A percentile compares a stretch with the other conserved stretches of the same genome.
These are phyloP conservation scores for Stipa capillata DNA, from an alignment of 176 grass and related monocot species.

Conservation along the genomic window DNA sequence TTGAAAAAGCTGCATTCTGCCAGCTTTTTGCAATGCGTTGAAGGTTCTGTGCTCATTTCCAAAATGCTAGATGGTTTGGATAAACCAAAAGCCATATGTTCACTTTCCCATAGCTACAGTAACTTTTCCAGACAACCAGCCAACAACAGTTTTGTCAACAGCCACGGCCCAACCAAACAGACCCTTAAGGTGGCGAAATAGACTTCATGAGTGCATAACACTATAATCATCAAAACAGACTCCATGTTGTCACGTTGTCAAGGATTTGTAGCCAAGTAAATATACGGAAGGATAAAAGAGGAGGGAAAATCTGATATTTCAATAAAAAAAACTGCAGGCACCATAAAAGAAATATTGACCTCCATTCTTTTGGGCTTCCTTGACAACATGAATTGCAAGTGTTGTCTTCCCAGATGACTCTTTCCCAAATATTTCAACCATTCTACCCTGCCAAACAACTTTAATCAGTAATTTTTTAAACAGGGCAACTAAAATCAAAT, in stretches of 20 bases:
- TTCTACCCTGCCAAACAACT: constrained; percentile 70
- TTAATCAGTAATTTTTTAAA: constrained; percentile 12
- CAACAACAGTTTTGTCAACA: too few relatives aligned
- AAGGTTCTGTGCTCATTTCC: too few relatives aligned
- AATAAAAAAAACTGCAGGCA: neutral
- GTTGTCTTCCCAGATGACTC: constrained; percentile 96
- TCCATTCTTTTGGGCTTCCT: constrained; percentile 92
- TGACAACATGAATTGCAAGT: constrained; percentile 88
- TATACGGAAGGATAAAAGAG: neutral
- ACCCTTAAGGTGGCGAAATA: too few relatives aligned
- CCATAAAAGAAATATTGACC: constrained; percentile 34
- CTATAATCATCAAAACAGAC: too few relatives aligned
- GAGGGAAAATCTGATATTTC: neutral
- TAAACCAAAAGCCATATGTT: too few relatives aligned
- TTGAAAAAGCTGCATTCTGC: too few relatives aligned
- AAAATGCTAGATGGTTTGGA: too few relatives aligned
- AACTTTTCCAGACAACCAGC: too few relatives aligned
- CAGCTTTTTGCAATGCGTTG: too few relatives aligned
- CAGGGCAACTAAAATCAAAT: neutral
- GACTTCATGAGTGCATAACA: too few relatives aligned
- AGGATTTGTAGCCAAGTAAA: neutral
- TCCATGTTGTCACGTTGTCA: neutral
- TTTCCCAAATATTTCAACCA: constrained; percentile 91
- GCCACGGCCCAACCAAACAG: too few relatives aligned
- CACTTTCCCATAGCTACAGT: too few relatives aligned